Percentiles rank a stretch among this genome's conserved stretches.
These are phyloP conservation scores for Populus tomentosa DNA, from an alignment of 441 rosid species.

Conservation along the genomic window DNA sequence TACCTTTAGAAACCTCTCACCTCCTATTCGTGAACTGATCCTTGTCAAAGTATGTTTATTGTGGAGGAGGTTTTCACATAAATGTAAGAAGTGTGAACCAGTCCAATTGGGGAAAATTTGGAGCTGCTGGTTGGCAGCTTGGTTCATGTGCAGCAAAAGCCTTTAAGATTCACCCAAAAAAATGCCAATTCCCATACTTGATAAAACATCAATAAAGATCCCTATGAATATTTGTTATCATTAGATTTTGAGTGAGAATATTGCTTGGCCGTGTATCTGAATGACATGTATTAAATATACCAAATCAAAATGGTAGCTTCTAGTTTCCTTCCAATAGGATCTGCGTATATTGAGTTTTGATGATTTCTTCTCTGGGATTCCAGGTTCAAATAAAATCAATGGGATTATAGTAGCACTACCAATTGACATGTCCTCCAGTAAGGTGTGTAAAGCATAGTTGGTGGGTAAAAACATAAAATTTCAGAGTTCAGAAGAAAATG, in stretches of 20 bases:
- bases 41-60: background rate
- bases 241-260: background rate
- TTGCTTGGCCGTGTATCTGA: background rate
- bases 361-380: constrained; percentile 4
- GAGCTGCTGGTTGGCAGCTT: background rate
- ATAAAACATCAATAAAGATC: background rate
- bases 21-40: background rate
- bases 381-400: background rate
- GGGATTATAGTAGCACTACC: background rate
- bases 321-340: background rate
- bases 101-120: background rate
- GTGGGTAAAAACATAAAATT: background rate
- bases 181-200: background rate
- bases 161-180: background rate
- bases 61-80: background rate
- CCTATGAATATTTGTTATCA: background rate
- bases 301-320: background rate
- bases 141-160: background rate
- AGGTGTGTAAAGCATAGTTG: background rate
- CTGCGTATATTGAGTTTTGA: background rate
- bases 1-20: background rate
- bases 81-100: background rate
- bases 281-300: background rate
- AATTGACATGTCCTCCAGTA: background rate
- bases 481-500: background rate